A percentile compares a stretch with the other conserved stretches of the same genome.
phyloP scores from a whole-genome alignment of 306 rosid species.

The Lathyrus sativus region DNA sequence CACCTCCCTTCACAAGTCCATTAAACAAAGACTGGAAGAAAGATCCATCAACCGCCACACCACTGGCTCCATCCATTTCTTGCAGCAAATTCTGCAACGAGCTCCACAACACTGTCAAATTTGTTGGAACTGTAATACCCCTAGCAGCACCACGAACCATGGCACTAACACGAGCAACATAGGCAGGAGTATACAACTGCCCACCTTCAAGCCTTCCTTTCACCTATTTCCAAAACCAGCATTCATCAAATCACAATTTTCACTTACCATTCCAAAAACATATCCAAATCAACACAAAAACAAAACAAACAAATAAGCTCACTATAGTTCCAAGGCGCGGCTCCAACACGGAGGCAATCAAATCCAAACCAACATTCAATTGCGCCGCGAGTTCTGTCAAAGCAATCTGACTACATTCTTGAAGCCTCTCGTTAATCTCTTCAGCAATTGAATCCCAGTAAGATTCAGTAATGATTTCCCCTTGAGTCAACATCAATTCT shows the following conservation, averaged over 20 bases:
- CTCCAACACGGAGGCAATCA: constrained; percentile 76
- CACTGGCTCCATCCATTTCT: constrained; percentile 82
- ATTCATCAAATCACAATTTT: constrained; percentile 13
- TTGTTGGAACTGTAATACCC: constrained; percentile 77
- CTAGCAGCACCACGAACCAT: constrained; percentile 97
- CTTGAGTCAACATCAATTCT: constrained; percentile 76
- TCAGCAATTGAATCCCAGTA: constrained; percentile 90
- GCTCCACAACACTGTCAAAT: constrained; percentile 77
- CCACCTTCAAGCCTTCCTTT: constrained; percentile 99
- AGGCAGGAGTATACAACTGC: constrained; percentile 94
- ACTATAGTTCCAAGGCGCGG: constrained; percentile 86
- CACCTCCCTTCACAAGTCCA: constrained; percentile 78
- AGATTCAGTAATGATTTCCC: constrained; percentile 78
- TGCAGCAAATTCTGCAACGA: constrained; percentile 80
- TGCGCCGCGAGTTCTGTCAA: constrained; percentile 86
- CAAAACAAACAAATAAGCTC: constrained; percentile 20
- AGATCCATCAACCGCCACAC: constrained; percentile 82
- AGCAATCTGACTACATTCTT: constrained; percentile 92
- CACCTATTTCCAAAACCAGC: constrained; percentile 55
- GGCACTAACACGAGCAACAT: constrained; percentile 83
- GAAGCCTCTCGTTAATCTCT: constrained; percentile 94
- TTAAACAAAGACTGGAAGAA: constrained; percentile 89
- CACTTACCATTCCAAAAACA: constrained; percentile 20
- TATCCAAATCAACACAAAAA: constrained; percentile 18
- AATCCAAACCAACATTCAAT: constrained; percentile 80